phyloP scores from a whole-genome alignment of 441 rosid species.

The Theobroma grandiflorum region DNA sequence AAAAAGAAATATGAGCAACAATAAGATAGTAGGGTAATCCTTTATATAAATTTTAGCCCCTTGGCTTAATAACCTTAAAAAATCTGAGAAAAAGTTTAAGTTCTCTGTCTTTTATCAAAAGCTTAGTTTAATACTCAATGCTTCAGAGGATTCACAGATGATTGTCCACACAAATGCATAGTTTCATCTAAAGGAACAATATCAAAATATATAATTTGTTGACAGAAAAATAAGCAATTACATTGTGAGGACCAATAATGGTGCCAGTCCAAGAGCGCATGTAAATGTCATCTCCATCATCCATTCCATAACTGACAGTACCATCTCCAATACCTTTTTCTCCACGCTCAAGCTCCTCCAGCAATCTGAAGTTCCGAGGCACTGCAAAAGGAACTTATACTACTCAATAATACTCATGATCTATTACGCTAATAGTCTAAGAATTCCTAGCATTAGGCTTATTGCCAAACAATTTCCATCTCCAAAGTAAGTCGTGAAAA shows the following conservation, averaged over 20 bases:
- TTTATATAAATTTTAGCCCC: background rate
- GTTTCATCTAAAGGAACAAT: background rate
- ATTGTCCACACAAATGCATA: conserved; percentile 1
- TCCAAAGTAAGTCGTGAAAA: background rate
- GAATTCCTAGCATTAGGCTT: background rate
- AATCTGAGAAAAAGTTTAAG: conserved; percentile 1
- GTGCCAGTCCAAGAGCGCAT: conserved; percentile 99
- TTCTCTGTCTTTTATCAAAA: conserved; percentile 10
- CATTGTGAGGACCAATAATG: conserved; percentile 96
- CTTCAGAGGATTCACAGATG: conserved; percentile 10
- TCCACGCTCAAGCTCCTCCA: conserved; percentile 98
- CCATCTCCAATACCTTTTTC: conserved; percentile 99
- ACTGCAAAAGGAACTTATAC: conserved; percentile 53
- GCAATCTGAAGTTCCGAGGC: conserved; percentile 91
- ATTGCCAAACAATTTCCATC: background rate
- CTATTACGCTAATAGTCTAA: background rate
- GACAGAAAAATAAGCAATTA: conserved; percentile 43
- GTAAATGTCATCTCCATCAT: conserved; percentile 96
- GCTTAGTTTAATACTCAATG: background rate
- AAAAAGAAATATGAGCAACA: background rate
- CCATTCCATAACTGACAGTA: conserved; percentile 98
- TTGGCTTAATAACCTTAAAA: background rate
- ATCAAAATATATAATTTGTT: background rate
- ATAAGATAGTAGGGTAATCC: background rate
- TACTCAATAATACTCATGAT: conserved; percentile 13